Evolutionary conservation across 108 stramenopile genomes (phyloP).

Genomic region (Seminavis robusta): DNA sequence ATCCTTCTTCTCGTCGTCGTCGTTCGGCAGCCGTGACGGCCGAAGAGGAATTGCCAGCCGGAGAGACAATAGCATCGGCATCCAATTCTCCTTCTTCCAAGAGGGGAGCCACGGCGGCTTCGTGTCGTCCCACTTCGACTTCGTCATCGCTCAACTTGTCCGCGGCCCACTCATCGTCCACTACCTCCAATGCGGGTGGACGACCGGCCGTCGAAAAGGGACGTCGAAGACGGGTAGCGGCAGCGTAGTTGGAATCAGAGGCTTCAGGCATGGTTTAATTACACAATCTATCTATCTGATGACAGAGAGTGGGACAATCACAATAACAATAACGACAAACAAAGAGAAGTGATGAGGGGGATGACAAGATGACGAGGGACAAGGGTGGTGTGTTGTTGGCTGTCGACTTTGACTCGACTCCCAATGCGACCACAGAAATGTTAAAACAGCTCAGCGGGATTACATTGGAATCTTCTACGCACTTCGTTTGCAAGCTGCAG

Average conservation of each 20-base stretch:
- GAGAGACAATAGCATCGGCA: conserved; percentile 66
- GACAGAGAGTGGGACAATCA: no score
- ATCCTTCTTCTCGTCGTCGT: conserved; percentile 72
- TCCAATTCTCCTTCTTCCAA: conserved; percentile 81
- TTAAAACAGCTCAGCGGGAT: no score
- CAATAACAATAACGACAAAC: no score
- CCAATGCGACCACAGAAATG: no score
- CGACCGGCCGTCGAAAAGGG: conserved; percentile 36
- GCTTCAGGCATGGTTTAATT: conserved; percentile 6
- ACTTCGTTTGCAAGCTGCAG: no score
- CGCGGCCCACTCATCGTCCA: conserved; percentile 76
- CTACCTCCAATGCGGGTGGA: conserved; percentile 61
- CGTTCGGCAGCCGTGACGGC: conserved; percentile 52
- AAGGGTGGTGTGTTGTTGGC: no score
- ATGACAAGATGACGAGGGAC: no score
- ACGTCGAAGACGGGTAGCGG: conserved; percentile 59
- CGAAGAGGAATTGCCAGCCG: conserved; percentile 70
- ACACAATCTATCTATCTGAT: no score
- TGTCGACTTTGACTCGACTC: no score
- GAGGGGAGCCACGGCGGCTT: conserved; percentile 54
- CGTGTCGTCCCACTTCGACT: conserved; percentile 52
- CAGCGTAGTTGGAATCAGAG: conserved; percentile 76
- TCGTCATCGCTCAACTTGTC: conserved; percentile 77
- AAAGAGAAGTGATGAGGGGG: no score
- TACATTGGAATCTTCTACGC: no score